A percentile compares a stretch with the other conserved stretches of the same genome.
Conservation (phyloP, 768 basidiomycete species). For the Rhodotorula sphaerocarpa region DNA sequence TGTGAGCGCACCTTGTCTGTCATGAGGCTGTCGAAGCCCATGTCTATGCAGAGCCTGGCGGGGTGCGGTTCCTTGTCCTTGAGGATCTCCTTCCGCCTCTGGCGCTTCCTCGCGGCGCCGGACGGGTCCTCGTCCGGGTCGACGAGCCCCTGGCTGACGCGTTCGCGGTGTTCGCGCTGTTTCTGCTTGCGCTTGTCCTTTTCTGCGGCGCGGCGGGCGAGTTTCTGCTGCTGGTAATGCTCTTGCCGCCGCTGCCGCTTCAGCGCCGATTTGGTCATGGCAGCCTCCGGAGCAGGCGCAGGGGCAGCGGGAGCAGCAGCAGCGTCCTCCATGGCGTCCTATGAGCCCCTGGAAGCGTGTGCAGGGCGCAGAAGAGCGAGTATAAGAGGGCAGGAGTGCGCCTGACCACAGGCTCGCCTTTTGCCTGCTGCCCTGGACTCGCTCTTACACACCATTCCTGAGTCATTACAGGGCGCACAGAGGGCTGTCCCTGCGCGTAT, state of each 20-base stretch:
- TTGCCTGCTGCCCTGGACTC: not conserved
- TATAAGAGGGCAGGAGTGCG: no score
- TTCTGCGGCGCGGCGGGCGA: conserved; percentile 66
- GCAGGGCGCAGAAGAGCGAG: no score
- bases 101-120: not conserved
- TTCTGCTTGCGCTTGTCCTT: conserved; percentile 54
- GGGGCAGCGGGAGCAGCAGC: no score
- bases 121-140: no score
- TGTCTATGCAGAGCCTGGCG: conserved; percentile 69
- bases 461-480: no score
- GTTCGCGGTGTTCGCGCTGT: conserved; percentile 59
- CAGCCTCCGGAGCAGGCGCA: not conserved
- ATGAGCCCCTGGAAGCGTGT: no score
- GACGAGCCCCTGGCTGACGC: no score
- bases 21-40: conserved; percentile 91
- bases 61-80: conserved; percentile 45
- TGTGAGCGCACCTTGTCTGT: conserved; percentile 64
- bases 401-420: not conserved
- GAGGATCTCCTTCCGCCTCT: conserved; percentile 3
- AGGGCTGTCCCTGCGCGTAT: no score
- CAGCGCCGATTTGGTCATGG: conserved; percentile 16
- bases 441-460: not conserved
- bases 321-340: no score
- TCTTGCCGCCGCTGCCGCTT: conserved; percentile 47
- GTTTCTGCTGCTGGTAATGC: conserved; percentile 53